A percentile compares a stretch with the other conserved stretches of the same genome.
Conservation (phyloP, 495 filamentous ascomycete species). For the Aspergillus heteromorphus region DNA sequence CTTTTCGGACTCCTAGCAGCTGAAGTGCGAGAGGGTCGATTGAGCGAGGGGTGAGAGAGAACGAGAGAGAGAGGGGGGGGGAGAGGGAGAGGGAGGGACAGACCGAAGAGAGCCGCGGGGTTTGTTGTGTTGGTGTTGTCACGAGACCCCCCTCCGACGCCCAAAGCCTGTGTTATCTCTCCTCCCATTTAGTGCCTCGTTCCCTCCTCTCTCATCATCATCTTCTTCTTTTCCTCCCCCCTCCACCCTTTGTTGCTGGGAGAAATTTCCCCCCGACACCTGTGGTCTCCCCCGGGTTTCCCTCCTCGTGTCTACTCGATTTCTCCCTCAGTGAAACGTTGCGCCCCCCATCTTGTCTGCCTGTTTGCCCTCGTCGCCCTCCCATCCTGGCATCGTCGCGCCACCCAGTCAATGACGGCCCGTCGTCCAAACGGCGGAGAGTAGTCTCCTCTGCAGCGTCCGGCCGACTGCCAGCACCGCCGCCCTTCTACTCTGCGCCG, state of each 20-base stretch:
- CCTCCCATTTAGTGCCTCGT: not conserved
- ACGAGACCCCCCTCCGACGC: not conserved
- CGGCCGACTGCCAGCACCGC: conserved; percentile 4
- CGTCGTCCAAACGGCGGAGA: conserved; percentile 40
- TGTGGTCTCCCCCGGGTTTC: not conserved
- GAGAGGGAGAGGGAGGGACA: too few relatives aligned
- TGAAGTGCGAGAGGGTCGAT: too few relatives aligned
- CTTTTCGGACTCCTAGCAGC: not conserved
- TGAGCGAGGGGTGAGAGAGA: too few relatives aligned
- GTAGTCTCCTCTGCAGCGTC: conserved; percentile 27
- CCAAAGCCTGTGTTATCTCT: too few relatives aligned
- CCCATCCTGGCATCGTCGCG: conserved; percentile 18
- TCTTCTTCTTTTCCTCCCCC: not conserved
- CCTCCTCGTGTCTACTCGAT: not conserved
- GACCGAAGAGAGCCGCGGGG: too few relatives aligned
- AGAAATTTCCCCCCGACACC: too few relatives aligned
- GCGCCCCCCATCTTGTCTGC: not conserved
- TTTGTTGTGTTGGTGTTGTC: too few relatives aligned
- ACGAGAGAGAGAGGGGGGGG: too few relatives aligned
- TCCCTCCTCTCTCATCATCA: not conserved
- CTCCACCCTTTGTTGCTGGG: not conserved
- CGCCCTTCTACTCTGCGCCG: not conserved
- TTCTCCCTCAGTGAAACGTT: not conserved
- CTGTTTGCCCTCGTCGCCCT: not conserved
- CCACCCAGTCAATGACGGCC: conserved; percentile 30